phyloP scores from a whole-genome alignment of 768 basidiomycete genomes.

The Amanita brunnescens region DNA sequence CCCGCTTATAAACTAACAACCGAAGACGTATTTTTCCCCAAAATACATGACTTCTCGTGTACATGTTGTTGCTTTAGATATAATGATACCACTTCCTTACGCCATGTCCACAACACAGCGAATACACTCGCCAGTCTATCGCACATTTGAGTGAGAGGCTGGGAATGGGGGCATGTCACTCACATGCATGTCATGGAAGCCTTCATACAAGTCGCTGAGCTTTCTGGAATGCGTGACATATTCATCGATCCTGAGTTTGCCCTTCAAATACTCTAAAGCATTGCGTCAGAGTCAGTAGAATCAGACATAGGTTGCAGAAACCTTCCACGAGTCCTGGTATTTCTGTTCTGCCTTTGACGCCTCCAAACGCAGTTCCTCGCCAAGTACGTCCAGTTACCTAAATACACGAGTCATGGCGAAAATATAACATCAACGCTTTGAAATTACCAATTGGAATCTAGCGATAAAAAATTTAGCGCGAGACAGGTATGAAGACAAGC shows the following conservation, averaged over 20 bases:
- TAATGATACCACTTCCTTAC: slow-evolving; percentile 15
- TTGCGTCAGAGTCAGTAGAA: not conserved
- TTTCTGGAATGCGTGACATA: slow-evolving; percentile 86
- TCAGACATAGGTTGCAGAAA: slow-evolving; percentile 19
- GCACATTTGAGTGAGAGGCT: not conserved
- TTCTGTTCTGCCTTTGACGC: slow-evolving; percentile 96
- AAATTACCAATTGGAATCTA: slow-evolving; percentile 47
- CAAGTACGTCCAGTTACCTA: slow-evolving; percentile 87
- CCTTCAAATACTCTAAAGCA: slow-evolving; percentile 64
- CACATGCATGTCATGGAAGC: slow-evolving; percentile 96
- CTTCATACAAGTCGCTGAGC: slow-evolving; percentile 71
- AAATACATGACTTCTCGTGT: not conserved
- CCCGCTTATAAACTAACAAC: not conserved
- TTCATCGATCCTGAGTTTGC: slow-evolving; percentile 86
- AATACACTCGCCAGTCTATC: slow-evolving; percentile 65
- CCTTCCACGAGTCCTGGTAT: slow-evolving; percentile 90
- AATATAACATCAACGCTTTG: not conserved
- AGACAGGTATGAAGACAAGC: slow-evolving; percentile 2
- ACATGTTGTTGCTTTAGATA: not conserved
- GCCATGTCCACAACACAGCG: slow-evolving; percentile 93
- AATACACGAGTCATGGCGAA: slow-evolving; percentile 19
- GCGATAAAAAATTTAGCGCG: not conserved
- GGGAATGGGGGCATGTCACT: slow-evolving; percentile 22
- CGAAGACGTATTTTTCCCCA: not conserved
- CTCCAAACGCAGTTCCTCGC: slow-evolving; percentile 95